These are phyloP conservation scores for Parafenestella ontariensis DNA, from an alignment of 2,329 filamentous ascomycete genomes.

Conservation along the genomic window DNA sequence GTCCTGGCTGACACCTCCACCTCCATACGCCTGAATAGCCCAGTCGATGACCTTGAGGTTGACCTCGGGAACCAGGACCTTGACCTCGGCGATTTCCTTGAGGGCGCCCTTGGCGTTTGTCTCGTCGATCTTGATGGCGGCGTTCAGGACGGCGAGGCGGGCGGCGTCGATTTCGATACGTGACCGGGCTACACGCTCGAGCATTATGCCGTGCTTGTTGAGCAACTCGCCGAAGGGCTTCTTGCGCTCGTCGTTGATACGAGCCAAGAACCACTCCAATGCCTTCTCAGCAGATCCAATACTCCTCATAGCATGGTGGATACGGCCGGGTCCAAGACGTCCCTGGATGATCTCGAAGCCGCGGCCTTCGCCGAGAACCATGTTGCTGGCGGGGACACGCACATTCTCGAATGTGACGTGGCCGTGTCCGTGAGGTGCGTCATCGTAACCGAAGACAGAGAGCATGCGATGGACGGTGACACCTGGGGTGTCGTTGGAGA, in stretches of 20 bases:
- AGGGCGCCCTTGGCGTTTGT: conserved; percentile 87
- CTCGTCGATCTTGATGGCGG: conserved; percentile 92
- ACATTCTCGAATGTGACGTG: conserved; percentile 91
- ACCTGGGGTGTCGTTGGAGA: conserved; percentile 80
- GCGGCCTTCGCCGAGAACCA: conserved; percentile 90
- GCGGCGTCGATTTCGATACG: conserved; percentile 94
- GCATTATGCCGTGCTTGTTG: conserved; percentile 87
- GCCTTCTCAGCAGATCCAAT: conserved; percentile 92
- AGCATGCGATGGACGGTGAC: conserved; percentile 96
- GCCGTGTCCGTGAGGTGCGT: conserved; percentile 97
- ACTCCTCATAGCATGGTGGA: conserved; percentile 96
- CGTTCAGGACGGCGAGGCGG: conserved; percentile 88
- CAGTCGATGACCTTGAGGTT: conserved; percentile 90
- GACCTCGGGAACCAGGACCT: conserved; percentile 85
- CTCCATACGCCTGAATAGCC: conserved; percentile 91
- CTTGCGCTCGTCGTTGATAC: conserved; percentile 91
- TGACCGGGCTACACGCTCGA: conserved; percentile 92
- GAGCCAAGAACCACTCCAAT: conserved; percentile 92
- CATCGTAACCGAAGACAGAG: conserved; percentile 92
- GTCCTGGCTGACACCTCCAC: conserved; percentile 90
- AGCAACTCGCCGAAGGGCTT: conserved; percentile 90
- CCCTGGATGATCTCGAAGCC: conserved; percentile 99
- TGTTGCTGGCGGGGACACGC: conserved; percentile 80
- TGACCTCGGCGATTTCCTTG: conserved; percentile 93
- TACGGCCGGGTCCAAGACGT: conserved; percentile 90